These are phyloP conservation scores for Diaporthe citri DNA, from an alignment of 2,329 filamentous ascomycete species.

Conservation along the genomic window DNA sequence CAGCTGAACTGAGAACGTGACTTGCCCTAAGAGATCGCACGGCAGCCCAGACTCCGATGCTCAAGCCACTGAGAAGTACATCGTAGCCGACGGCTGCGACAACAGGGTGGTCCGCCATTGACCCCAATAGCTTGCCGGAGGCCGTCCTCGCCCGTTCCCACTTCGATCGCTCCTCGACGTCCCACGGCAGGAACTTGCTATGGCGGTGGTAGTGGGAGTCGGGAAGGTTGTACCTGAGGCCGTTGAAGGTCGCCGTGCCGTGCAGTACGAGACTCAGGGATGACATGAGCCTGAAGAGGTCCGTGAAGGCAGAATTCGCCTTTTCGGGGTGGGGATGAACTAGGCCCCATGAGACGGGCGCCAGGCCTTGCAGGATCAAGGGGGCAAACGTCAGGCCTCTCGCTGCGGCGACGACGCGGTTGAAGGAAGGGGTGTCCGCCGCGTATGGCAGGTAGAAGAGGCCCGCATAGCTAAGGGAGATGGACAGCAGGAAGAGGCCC, in stretches of 20 bases:
- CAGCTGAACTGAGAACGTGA: conserved; percentile 59
- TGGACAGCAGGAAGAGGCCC: conserved; percentile 49
- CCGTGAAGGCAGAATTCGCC: conserved; percentile 56
- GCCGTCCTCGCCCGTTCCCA: conserved; percentile 61
- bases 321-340: conserved; percentile 55
- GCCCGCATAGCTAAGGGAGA: conserved; percentile 52
- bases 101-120: conserved; percentile 68
- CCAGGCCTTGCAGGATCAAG: conserved; percentile 59
- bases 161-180: conserved; percentile 57
- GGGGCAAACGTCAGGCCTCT: conserved; percentile 59
- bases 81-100: conserved; percentile 70
- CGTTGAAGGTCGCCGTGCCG: conserved; percentile 56
- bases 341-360: conserved; percentile 63
- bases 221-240: conserved; percentile 61
- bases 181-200: conserved; percentile 59
- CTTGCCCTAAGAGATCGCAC: conserved; percentile 62
- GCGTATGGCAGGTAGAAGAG: conserved; percentile 56
- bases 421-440: conserved; percentile 56
- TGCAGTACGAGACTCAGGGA: conserved; percentile 59
- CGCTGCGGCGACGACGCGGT: conserved; percentile 48
- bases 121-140: conserved; percentile 59
- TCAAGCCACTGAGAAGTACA: conserved; percentile 66
- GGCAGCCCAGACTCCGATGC: conserved; percentile 70
- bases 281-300: conserved; percentile 62
- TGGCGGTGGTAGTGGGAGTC: conserved; percentile 62